Percentiles rank a stretch among this genome's conserved stretches.
Evolutionary conservation across 306 rosid genomes (phyloP).

Genomic region (Pyrus pyrifolia): DNA sequence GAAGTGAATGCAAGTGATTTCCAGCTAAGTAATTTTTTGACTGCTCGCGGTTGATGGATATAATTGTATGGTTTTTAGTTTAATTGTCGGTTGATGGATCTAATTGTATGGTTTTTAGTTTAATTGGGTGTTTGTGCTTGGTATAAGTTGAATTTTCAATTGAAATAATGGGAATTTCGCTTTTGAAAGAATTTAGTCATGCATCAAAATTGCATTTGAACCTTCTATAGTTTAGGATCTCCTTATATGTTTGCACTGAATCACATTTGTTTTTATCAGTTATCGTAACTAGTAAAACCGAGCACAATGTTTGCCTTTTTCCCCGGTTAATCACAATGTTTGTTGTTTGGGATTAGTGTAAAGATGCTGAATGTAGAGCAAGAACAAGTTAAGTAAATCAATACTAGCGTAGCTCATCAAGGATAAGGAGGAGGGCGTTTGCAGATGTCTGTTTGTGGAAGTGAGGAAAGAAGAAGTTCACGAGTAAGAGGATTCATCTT

Average conservation of each 20-base stretch:
- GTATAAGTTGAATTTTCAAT: background rate
- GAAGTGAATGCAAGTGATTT: background rate
- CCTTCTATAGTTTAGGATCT: background rate
- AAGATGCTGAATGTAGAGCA: background rate
- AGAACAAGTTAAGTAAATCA: background rate
- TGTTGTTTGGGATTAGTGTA: background rate
- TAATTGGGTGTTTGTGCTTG: background rate
- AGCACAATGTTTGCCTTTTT: background rate
- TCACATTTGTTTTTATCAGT: background rate
- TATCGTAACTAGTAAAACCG: background rate
- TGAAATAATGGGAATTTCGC: background rate
- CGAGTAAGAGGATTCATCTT: background rate
- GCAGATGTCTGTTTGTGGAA: background rate
- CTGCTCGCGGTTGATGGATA: background rate
- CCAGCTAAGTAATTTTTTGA: background rate
- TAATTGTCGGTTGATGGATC: background rate
- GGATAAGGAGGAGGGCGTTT: background rate
- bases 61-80: background rate
- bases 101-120: background rate
- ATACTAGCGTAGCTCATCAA: background rate
- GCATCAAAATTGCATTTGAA: background rate
- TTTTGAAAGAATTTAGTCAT: background rate
- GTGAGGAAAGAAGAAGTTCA: background rate
- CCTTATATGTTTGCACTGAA: background rate
- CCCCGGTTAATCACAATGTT: background rate